These are phyloP conservation scores for Gillenia trifoliata DNA, from an alignment of 306 rosid species.

Conservation along the genomic window DNA sequence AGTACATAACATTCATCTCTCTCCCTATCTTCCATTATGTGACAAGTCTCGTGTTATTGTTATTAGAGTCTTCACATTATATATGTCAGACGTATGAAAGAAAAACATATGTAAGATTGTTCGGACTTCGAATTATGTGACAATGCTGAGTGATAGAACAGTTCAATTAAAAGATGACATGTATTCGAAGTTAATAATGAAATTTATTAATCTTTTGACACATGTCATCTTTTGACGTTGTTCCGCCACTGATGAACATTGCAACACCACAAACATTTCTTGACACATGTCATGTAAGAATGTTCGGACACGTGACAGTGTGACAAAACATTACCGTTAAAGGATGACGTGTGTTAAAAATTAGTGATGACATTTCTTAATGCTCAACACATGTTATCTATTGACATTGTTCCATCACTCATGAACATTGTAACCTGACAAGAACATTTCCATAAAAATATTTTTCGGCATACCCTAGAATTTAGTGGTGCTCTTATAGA, in stretches of 20 bases:
- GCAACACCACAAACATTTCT: too few species aligned
- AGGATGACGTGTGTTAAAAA: too few species aligned
- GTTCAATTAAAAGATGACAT: background rate
- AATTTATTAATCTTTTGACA: background rate
- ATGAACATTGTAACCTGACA: too few species aligned
- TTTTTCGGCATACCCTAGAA: too few species aligned
- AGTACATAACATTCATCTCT: slow-evolving; percentile 21
- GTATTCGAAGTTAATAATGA: background rate
- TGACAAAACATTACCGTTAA: too few species aligned
- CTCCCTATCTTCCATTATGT: background rate
- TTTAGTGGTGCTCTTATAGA: background rate
- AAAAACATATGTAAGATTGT: background rate
- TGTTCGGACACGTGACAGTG: too few species aligned
- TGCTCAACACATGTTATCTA: background rate
- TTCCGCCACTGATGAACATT: too few species aligned
- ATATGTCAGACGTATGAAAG: too few species aligned
- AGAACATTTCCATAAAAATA: background rate
- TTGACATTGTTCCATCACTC: background rate
- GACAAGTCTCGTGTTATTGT: too few species aligned
- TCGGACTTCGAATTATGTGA: fast-evolving
- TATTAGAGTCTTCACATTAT: too few species aligned
- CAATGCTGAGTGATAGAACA: background rate
- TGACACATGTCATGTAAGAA: too few species aligned
- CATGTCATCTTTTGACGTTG: background rate
- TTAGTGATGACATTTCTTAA: background rate